Evolutionary conservation across 108 stramenopile species (phyloP).

Genomic region (Conticribra guillardii): DNA sequence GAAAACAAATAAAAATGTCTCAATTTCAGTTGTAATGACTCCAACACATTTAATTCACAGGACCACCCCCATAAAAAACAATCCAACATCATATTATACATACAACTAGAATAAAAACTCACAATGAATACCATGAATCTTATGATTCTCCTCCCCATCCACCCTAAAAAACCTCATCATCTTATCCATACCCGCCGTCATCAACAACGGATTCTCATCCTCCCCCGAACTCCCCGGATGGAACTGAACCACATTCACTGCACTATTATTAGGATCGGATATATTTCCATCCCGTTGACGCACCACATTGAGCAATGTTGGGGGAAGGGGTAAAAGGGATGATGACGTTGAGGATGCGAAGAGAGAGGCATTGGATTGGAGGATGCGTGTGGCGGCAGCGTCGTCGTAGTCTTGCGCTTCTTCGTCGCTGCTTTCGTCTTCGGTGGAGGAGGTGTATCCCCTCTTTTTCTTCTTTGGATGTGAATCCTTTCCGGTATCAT

Average conservation of each 20-base stretch:
- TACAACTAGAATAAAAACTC: neutral
- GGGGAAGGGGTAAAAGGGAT: constrained; percentile 48
- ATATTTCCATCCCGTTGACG: constrained; percentile 88
- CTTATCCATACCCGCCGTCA: constrained; percentile 92
- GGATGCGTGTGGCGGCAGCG: constrained; percentile 28
- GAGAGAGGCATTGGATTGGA: constrained; percentile 45
- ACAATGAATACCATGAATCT: constrained; percentile 89
- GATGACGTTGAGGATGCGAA: constrained; percentile 38
- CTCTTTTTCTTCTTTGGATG: constrained; percentile 21
- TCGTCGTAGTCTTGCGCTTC: constrained; percentile 25
- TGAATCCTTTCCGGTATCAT: constrained; percentile 22
- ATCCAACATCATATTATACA: neutral
- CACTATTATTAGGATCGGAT: constrained; percentile 73
- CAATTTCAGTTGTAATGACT: too few relatives aligned
- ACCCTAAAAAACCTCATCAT: constrained; percentile 91
- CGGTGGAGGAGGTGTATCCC: constrained; percentile 14
- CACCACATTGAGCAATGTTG: constrained; percentile 67
- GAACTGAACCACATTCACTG: constrained; percentile 80
- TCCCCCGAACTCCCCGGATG: constrained; percentile 81
- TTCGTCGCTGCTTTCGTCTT: constrained; percentile 49
- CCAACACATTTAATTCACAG: too few relatives aligned
- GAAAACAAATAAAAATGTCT: too few relatives aligned
- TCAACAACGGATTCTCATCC: constrained; percentile 62
- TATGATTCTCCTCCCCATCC: constrained; percentile 76
- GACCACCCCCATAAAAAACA: too few relatives aligned